phyloP scores from a whole-genome alignment of 2,329 filamentous ascomycete species.

The Aureobasidium melanogenum region DNA sequence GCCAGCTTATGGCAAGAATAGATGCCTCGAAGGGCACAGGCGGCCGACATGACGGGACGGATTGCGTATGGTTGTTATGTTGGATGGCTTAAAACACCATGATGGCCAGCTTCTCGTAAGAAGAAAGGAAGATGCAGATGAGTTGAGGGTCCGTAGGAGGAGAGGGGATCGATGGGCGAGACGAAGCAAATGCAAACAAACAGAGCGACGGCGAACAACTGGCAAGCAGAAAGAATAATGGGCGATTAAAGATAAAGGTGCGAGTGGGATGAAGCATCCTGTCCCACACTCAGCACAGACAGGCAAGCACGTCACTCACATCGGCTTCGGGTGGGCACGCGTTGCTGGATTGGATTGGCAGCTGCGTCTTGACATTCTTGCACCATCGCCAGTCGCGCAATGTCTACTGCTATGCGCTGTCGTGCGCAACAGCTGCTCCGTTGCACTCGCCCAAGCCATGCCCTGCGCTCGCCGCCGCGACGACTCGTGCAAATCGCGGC shows the following conservation, averaged over 20 bases:
- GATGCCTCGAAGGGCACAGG: neutral
- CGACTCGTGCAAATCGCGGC: constrained; percentile 39
- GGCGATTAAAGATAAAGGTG: neutral
- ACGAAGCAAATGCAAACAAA: neutral
- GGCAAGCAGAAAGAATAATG: neutral
- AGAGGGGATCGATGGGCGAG: neutral
- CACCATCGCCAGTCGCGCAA: neutral
- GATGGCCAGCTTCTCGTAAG: constrained; percentile 10
- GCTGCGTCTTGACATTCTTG: neutral
- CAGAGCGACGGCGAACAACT: neutral
- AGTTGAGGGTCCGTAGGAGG: neutral
- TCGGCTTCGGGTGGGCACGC: constrained; percentile 1
- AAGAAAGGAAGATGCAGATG: neutral
- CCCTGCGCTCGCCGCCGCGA: constrained; percentile 6
- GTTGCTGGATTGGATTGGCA: neutral
- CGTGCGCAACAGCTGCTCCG: constrained; percentile 15
- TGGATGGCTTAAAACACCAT: constrained; percentile 8
- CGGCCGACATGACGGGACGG: neutral
- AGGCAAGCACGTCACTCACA: neutral
- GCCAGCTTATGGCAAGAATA: neutral
- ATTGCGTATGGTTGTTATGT: neutral
- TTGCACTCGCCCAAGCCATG: constrained; percentile 16
- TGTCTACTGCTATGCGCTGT: constrained; percentile 21
- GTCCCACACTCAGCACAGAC: neutral
- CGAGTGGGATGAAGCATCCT: neutral